These are phyloP conservation scores for Spiraea crenata DNA, from an alignment of 331 rosid genomes.

Conservation along the genomic window DNA sequence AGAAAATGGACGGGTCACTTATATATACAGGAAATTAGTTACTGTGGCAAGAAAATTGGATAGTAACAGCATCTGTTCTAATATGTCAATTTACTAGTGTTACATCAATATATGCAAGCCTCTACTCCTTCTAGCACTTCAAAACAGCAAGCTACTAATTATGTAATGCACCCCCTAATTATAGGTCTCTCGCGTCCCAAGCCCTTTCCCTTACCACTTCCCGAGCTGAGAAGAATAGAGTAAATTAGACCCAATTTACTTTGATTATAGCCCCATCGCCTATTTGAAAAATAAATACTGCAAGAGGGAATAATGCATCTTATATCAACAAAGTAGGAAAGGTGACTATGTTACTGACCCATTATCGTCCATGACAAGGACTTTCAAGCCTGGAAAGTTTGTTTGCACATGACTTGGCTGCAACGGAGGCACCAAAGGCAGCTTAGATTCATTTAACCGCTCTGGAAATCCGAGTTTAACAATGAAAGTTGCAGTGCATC, in stretches of 20 bases:
- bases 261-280: background rate
- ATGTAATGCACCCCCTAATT: background rate
- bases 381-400: conserved; percentile 71
- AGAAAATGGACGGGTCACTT: background rate
- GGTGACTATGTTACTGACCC: conserved; percentile 62
- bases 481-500: conserved; percentile 72
- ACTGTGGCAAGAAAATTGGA: background rate
- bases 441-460: conserved; percentile 62
- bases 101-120: background rate
- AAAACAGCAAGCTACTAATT: background rate
- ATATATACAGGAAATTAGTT: background rate
- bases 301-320: background rate
- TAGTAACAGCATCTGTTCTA: background rate
- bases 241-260: background rate
- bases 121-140: background rate
- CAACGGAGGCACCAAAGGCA: conserved; percentile 44
- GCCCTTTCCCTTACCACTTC: background rate
- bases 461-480: conserved; percentile 85
- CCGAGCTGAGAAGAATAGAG: background rate
- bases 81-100: background rate
- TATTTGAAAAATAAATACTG: background rate
- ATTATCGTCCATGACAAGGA: conserved; percentile 85
- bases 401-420: conserved; percentile 52
- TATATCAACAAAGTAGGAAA: conserved; percentile 1
- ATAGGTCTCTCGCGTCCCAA: background rate